These are phyloP conservation scores for Diaporthe sp. DNA, from an alignment of 2,329 filamentous ascomycete species.

Conservation along the genomic window DNA sequence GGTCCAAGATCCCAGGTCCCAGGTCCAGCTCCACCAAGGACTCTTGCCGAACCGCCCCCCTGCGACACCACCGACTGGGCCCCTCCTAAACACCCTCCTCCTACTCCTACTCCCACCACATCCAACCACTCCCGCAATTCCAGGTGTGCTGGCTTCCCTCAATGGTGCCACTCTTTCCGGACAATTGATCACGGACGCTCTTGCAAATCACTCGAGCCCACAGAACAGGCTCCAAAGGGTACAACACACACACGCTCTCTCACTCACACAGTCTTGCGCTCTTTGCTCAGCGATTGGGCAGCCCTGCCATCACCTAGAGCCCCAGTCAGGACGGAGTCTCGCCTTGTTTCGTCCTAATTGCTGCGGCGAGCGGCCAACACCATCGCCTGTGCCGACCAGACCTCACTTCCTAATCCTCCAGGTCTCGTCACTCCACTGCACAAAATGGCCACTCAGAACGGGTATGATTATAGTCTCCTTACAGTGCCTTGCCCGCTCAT, in stretches of 20 bases:
- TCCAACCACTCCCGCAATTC: slow-evolving; percentile 14
- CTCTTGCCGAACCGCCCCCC: slow-evolving; percentile 23
- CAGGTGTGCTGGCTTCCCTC: slow-evolving; percentile 12
- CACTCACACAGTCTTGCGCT: not conserved
- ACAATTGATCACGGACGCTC: slow-evolving; percentile 9
- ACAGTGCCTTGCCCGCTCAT: slow-evolving; percentile 25
- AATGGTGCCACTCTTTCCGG: slow-evolving; percentile 23
- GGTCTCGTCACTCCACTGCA: slow-evolving; percentile 22
- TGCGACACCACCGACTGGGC: slow-evolving; percentile 12
- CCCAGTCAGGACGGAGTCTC: slow-evolving; percentile 23
- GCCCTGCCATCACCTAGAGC: slow-evolving; percentile 2
- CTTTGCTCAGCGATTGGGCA: slow-evolving; percentile 10
- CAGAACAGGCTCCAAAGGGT: not conserved
- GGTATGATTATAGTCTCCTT: slow-evolving; percentile 40
- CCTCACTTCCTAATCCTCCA: not conserved
- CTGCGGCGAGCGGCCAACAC: slow-evolving; percentile 26
- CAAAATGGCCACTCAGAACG: slow-evolving; percentile 49
- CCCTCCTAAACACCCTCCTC: slow-evolving; percentile 21
- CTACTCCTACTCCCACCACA: not conserved
- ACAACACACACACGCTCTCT: not conserved
- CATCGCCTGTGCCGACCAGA: slow-evolving; percentile 13
- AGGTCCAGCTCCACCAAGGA: slow-evolving; percentile 17
- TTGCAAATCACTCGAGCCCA: slow-evolving; percentile 15
- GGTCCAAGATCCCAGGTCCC: slow-evolving; percentile 1
- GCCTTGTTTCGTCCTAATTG: slow-evolving; percentile 28